phyloP scores from a whole-genome alignment of 352 stramenopile genomes.

The Phytophthora melonis region DNA sequence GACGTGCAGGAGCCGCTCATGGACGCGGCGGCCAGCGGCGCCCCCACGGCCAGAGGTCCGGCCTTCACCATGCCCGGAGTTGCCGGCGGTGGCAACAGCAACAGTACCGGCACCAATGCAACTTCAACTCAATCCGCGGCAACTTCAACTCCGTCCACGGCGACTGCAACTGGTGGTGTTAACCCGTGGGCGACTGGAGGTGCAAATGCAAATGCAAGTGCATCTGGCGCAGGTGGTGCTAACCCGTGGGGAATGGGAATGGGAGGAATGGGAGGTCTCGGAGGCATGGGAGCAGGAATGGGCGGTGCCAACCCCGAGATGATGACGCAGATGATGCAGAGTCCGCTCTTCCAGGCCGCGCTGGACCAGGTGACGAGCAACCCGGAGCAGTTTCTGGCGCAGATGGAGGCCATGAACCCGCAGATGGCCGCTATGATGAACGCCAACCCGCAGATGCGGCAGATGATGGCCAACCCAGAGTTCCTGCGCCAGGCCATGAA shows the following conservation, averaged over 20 bases:
- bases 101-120: constrained; percentile 17
- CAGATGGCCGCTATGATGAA: constrained; percentile 89
- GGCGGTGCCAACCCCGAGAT: constrained; percentile 69
- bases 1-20: constrained; percentile 97
- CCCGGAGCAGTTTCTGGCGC: constrained; percentile 77
- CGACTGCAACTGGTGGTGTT: constrained; percentile 34
- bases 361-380: constrained; percentile 87
- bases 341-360: constrained; percentile 86
- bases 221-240: constrained; percentile 29
- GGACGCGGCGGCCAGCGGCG: constrained; percentile 84
- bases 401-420: constrained; percentile 92
- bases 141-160: constrained; percentile 25
- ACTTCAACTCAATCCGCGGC: constrained; percentile 27
- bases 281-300: constrained; percentile 36
- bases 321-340: constrained; percentile 89
- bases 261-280: constrained; percentile 35
- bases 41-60: constrained; percentile 50
- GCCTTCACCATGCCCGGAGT: constrained; percentile 90
- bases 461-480: constrained; percentile 92
- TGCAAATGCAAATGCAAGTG: constrained; percentile 10
- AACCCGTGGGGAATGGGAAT: constrained; percentile 71
- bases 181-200: constrained; percentile 68
- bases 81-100: constrained; percentile 48
- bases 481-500: constrained; percentile 90
- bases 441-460: constrained; percentile 87